phyloP scores from a whole-genome alignment of 352 stramenopile genomes.

The Globisporangium rhizosaccharum region DNA sequence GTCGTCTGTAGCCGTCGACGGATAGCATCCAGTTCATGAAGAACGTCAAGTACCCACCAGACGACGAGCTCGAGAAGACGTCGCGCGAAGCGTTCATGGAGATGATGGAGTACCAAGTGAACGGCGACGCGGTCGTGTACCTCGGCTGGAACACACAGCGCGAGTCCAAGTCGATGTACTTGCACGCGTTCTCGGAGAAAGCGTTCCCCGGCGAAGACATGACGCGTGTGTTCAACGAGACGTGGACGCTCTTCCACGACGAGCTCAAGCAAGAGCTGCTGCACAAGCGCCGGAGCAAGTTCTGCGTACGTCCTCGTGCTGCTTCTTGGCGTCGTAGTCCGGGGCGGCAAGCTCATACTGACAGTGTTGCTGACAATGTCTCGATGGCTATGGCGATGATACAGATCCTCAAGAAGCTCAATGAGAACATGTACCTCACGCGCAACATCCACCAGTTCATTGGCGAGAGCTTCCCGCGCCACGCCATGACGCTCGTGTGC shows the following conservation, averaged over 20 bases:
- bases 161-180: conserved; percentile 84
- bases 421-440: conserved; percentile 82
- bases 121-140: conserved; percentile 54
- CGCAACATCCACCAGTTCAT: conserved; percentile 87
- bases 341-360: neutral
- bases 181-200: conserved; percentile 76
- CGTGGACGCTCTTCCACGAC: conserved; percentile 71
- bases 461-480: conserved; percentile 77
- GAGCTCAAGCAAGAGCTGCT: conserved; percentile 67
- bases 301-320: conserved; percentile 53
- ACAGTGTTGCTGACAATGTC: neutral
- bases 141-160: conserved; percentile 77
- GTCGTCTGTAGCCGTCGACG: conserved; percentile 46
- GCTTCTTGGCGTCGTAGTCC: neutral
- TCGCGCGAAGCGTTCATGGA: conserved; percentile 69
- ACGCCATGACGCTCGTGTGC: conserved; percentile 78
- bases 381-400: neutral
- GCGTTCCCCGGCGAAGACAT: conserved; percentile 66
- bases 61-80: conserved; percentile 76
- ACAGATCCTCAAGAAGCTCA: conserved; percentile 81
- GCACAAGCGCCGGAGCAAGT: conserved; percentile 72
- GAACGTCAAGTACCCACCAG: conserved; percentile 76
- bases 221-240: conserved; percentile 72
- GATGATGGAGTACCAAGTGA: conserved; percentile 81
- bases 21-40: conserved; percentile 88